phyloP scores from a whole-genome alignment of 2,329 filamentous ascomycete genomes.

The Calonectria hongkongensis region DNA sequence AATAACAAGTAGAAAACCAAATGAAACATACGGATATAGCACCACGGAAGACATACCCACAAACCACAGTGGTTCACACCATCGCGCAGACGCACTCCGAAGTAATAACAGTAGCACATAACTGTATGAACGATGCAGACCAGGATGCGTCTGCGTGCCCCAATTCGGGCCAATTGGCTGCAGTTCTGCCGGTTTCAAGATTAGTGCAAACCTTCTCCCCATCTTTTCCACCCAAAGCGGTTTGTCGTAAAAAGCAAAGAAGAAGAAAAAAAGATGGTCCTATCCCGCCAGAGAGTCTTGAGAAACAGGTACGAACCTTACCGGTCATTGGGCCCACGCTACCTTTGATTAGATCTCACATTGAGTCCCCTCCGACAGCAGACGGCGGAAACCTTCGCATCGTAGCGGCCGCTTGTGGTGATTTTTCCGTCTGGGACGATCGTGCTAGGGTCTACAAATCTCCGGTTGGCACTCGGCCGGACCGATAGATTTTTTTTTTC shows the following conservation, averaged over 20 bases:
- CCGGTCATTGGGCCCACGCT: conserved; percentile 21
- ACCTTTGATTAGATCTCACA: conserved; percentile 22
- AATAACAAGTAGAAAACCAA: conserved; percentile 10
- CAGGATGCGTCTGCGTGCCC: background rate
- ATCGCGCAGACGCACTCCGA: background rate
- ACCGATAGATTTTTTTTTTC: conserved; percentile 10
- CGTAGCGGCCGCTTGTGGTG: conserved; percentile 20
- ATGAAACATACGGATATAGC: conserved; percentile 19
- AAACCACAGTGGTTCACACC: background rate
- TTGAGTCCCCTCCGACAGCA: background rate
- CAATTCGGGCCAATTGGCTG: conserved; percentile 11
- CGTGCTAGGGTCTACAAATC: conserved; percentile 11
- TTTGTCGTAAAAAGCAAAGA: conserved; percentile 15
- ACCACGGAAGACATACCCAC: background rate
- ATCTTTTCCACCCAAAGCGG: conserved; percentile 16
- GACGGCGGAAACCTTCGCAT: conserved; percentile 20
- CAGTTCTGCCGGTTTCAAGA: conserved; percentile 16
- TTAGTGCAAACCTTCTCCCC: conserved; percentile 25
- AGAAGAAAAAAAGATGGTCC: background rate
- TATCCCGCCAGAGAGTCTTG: conserved; percentile 2
- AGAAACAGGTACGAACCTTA: conserved; percentile 16
- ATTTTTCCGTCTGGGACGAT: conserved; percentile 16
- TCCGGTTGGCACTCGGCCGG: conserved; percentile 20
- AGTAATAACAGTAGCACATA: conserved; percentile 3
- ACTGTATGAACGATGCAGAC: background rate